Percentiles rank a stretch among this genome's conserved stretches.
Conservation (phyloP, 2,329 filamentous ascomycete species). For the Cercospora canescens region DNA sequence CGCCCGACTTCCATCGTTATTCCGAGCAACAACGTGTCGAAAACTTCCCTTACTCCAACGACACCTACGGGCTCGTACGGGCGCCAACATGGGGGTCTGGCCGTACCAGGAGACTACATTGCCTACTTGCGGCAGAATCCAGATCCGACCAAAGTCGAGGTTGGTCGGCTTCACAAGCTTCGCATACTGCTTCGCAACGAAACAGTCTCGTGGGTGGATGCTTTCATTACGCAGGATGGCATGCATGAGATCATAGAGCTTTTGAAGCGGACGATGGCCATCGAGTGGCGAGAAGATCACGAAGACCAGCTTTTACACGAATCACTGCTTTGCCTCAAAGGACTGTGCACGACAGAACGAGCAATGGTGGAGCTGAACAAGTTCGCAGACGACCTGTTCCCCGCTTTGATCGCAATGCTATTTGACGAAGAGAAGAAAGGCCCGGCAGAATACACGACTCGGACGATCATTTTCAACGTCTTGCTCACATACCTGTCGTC, state of each 20-base stretch:
- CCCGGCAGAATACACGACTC: constrained; percentile 92
- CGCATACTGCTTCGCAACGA: constrained; percentile 88
- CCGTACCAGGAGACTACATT: constrained; percentile 81
- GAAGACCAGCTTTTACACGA: constrained; percentile 93
- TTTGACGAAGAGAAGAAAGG: constrained; percentile 99
- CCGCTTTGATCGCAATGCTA: constrained; percentile 80
- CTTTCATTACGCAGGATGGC: constrained; percentile 83
- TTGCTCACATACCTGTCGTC: constrained; percentile 84
- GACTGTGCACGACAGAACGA: constrained; percentile 84
- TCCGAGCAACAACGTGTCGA: constrained; percentile 41
- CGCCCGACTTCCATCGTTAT: constrained; percentile 61
- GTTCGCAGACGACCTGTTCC: constrained; percentile 80
- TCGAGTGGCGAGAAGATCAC: constrained; percentile 98
- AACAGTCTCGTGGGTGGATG: constrained; percentile 92
- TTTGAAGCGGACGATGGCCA: constrained; percentile 86
- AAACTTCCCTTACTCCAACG: constrained; percentile 20
- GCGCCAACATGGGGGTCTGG: constrained; percentile 42
- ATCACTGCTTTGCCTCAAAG: constrained; percentile 88
- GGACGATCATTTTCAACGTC: constrained; percentile 84
- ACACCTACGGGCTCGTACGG: constrained; percentile 32
- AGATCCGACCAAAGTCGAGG: constrained; percentile 80
- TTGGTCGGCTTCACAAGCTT: constrained; percentile 94
- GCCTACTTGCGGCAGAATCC: constrained; percentile 78
- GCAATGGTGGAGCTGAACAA: constrained; percentile 79
- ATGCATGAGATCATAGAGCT: constrained; percentile 89